Evolutionary conservation across 768 basidiomycete genomes (phyloP).

Genomic region (Lentinula detonsa): DNA sequence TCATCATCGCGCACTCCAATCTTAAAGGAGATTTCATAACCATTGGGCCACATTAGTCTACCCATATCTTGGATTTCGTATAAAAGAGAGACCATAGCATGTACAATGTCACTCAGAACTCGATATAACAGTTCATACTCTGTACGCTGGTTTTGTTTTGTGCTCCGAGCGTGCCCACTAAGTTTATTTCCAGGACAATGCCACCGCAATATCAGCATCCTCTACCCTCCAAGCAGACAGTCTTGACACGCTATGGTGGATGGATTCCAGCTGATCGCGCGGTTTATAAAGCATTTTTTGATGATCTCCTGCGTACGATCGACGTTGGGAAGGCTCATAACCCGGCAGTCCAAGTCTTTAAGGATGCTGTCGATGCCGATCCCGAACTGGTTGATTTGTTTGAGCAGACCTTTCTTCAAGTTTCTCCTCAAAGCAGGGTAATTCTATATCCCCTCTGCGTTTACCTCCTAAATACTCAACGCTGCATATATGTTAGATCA

Average conservation of each 20-base stretch:
- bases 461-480: not conserved
- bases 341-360: not conserved
- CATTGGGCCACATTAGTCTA: not conserved
- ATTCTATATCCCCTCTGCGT: not conserved
- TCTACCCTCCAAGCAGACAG: not conserved
- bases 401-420: constrained; percentile 5
- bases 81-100: not conserved
- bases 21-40: not conserved
- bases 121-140: not conserved
- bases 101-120: not conserved
- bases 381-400: constrained; percentile 6
- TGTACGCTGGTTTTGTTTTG: not conserved
- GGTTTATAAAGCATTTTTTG: constrained; percentile 2
- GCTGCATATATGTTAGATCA: not conserved
- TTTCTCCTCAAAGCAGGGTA: constrained; percentile 2
- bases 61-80: not conserved
- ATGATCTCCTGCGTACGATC: not conserved
- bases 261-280: constrained; percentile 2
- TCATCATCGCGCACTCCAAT: too few relatives aligned
- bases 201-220: not conserved
- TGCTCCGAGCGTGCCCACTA: not conserved
- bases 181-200: not conserved
- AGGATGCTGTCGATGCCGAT: constrained; percentile 3
- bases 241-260: constrained; percentile 7
- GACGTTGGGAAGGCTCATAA: not conserved